phyloP scores from a whole-genome alignment of 1,284 basidiomycete species.

The Malassezia restricta region DNA sequence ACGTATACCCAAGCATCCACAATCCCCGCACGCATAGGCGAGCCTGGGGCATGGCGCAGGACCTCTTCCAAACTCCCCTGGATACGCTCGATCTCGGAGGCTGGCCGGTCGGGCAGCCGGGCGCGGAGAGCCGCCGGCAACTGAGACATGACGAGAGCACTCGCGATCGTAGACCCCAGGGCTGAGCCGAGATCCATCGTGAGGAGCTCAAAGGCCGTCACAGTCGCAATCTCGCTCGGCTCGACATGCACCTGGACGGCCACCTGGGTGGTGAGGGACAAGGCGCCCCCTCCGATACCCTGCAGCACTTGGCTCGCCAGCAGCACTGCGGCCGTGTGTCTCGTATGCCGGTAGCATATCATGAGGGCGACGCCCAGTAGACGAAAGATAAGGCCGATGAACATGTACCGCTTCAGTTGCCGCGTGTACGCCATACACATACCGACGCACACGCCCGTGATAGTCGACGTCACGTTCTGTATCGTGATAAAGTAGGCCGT shows the following conservation, averaged over 20 bases:
- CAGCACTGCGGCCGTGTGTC: conserved; percentile 50
- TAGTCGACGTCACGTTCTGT: conserved; percentile 54
- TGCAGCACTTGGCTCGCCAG: conserved; percentile 56
- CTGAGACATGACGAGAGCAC: conserved; percentile 54
- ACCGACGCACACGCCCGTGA: conserved; percentile 58
- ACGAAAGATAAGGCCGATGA: conserved; percentile 59
- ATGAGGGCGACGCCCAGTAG: conserved; percentile 53
- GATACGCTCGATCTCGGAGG: conserved; percentile 30
- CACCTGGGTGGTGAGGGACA: conserved; percentile 59
- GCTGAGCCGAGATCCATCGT: conserved; percentile 66
- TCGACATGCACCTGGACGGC: conserved; percentile 66
- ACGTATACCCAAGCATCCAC: conserved; percentile 42
- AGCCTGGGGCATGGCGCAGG: conserved; percentile 39
- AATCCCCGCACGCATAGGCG: conserved; percentile 35
- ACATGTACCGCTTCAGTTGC: conserved; percentile 57
- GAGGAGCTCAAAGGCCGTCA: conserved; percentile 67
- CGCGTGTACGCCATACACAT: conserved; percentile 51
- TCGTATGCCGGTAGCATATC: conserved; percentile 54
- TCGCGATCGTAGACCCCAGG: conserved; percentile 56
- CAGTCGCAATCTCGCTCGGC: conserved; percentile 64
- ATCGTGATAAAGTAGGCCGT: conserved; percentile 43
- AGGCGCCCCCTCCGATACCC: conserved; percentile 66
- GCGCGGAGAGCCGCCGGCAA: conserved; percentile 55
- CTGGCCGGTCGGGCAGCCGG: conserved; percentile 48
- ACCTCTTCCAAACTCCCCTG: conserved; percentile 41